Base-by-base conservation (phyloP, 148 eudicot genomes). In the Chenopodium quinoa region DNA sequence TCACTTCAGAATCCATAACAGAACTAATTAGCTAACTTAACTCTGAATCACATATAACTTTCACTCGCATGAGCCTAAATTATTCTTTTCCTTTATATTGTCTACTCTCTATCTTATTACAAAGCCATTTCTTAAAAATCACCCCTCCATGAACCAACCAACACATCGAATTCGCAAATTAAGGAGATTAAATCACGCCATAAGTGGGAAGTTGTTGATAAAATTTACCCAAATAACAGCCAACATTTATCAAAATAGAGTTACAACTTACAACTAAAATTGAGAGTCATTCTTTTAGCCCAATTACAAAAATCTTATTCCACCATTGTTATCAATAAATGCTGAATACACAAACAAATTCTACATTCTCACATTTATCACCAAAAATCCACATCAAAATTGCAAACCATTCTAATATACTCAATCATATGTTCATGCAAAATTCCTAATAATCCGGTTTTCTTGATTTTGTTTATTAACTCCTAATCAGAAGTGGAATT, bases 281-380 rank as follows among this genome's bases (percentile, higher is more conserved):
- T 7, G 16, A 23, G 27, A 23, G 27, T 62, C 23, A 9, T 7
- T 27, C 22, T 56, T 62, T 62, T 10, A 62, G 25, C 65, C 25
- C 17, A 22, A 2, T 62, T 62, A 62, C 9, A 62, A 5, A 62
- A 56, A 1, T 62, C 23, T 62, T 19, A 3, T 13, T 1, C 2
- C 23, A 62, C 23, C 65, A 20, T 62, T 62, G 65, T 5, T 22
- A 62, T 62, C 23, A 7, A 9, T 22, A 62, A 62, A 0, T 20
- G 25, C 65, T 62, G 22, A 62, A 3, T 62, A 62, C 65, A 22
- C 10, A 2, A 22, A 22, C 23, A 62, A 7, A 22, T 0, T 9
- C 65, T 62, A 62, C 56, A 65, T 78, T 65, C 11, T 78, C 72
- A 78, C 4, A 63, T 22, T 27, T 47, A 78, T 3, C 4, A 77